These are phyloP conservation scores for Sordariomycetes sp. DNA, from an alignment of 2,329 filamentous ascomycete genomes.

Conservation along the genomic window DNA sequence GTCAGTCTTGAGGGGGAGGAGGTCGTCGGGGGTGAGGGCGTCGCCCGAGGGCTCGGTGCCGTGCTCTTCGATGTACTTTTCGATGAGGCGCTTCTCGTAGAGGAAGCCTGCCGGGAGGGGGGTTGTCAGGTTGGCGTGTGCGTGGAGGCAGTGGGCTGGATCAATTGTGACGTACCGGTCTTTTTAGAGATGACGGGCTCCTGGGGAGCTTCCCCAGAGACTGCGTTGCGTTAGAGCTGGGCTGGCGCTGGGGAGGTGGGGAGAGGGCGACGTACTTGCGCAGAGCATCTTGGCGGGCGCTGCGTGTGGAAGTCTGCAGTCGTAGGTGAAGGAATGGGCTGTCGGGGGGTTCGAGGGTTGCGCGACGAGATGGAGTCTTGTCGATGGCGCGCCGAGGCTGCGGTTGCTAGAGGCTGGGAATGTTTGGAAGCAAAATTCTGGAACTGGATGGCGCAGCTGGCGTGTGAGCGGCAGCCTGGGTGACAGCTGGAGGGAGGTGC, in stretches of 20 bases:
- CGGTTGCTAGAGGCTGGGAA: not conserved
- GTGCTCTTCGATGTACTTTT: constrained; percentile 87
- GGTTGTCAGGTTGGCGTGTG: not conserved
- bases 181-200: constrained; percentile 91
- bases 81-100: constrained; percentile 90
- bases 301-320: not conserved
- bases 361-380: not conserved
- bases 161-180: constrained; percentile 49
- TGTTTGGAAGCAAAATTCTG: not conserved
- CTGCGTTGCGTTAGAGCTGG: constrained; percentile 26
- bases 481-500: not conserved
- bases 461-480: not conserved
- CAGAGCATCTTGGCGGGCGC: constrained; percentile 28
- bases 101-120: constrained; percentile 50
- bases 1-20: constrained; percentile 74
- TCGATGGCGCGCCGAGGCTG: constrained; percentile 7
- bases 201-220: constrained; percentile 93
- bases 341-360: not conserved
- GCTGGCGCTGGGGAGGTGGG: not conserved
- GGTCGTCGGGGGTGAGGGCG: constrained; percentile 69
- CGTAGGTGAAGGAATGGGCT: not conserved
- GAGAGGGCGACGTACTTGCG: constrained; percentile 23
- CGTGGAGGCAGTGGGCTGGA: not conserved
- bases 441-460: not conserved
- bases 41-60: constrained; percentile 88